A percentile compares a stretch with the other conserved stretches of the same genome.
phyloP scores from a whole-genome alignment of 768 basidiomycete species.

The Brasilioporus rufonigricans region DNA sequence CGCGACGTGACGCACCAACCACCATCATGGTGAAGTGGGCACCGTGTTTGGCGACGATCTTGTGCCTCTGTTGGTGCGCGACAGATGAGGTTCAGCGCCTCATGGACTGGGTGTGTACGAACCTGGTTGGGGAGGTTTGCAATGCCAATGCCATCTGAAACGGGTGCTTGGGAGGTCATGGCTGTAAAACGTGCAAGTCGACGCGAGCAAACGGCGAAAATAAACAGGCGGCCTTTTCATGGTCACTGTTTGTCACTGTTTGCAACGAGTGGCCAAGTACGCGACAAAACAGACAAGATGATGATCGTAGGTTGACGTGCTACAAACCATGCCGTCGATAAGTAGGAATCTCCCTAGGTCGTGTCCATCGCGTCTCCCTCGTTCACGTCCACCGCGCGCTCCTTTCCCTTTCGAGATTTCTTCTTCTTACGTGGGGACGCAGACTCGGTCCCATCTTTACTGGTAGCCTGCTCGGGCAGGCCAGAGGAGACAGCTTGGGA shows the following conservation, averaged over 20 bases:
- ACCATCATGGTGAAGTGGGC: conserved; percentile 99
- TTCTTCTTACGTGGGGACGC: conserved; percentile 14
- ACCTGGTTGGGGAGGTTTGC: conserved; percentile 99
- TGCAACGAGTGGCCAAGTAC: conserved; percentile 22
- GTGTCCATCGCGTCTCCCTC: conserved; percentile 22
- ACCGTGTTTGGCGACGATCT: conserved; percentile 97
- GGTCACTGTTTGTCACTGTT: conserved; percentile 25
- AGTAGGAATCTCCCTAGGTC: conserved; percentile 1
- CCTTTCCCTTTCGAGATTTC: conserved; percentile 25
- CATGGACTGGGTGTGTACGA: conserved; percentile 14
- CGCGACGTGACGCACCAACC: conserved; percentile 58
- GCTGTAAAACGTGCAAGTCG: conserved; percentile 8
- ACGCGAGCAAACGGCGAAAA: conserved; percentile 21
- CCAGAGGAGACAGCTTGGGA: background rate
- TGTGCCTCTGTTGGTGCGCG: conserved; percentile 71
- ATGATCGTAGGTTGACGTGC: too few relatives aligned
- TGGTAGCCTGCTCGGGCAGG: conserved; percentile 1
- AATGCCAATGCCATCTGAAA: conserved; percentile 84
- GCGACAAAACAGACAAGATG: too few relatives aligned
- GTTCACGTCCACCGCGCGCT: conserved; percentile 20
- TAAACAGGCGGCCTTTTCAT: conserved; percentile 24
- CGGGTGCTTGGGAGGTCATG: conserved; percentile 30
- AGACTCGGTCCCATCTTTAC: background rate
- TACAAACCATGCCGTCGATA: too few relatives aligned
- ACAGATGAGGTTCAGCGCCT: background rate